Evolutionary conservation across 768 basidiomycete genomes (phyloP).

Genomic region (Mycena belliarum): DNA sequence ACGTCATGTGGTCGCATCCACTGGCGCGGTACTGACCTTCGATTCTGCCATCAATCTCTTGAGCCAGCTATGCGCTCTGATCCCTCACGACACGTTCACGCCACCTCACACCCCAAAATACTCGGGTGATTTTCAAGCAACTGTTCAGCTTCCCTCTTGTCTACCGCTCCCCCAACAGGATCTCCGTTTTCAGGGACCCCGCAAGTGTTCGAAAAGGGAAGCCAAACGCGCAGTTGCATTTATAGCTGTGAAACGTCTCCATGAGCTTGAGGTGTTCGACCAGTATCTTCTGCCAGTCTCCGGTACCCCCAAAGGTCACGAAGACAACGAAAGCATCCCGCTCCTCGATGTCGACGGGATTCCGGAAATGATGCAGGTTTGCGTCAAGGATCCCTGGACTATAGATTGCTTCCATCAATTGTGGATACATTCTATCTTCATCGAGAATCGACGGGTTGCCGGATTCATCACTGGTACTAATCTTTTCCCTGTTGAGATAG

Average conservation of each 20-base stretch:
- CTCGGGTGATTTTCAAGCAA: slow-evolving; percentile 55
- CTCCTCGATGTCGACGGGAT: slow-evolving; percentile 46
- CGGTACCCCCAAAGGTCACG: slow-evolving; percentile 47
- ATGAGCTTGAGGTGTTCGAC: slow-evolving; percentile 75
- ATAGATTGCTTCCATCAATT: slow-evolving; percentile 43
- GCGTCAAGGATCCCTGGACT: slow-evolving; percentile 69
- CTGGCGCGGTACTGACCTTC: slow-evolving; percentile 80
- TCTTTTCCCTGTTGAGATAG: slow-evolving; percentile 50
- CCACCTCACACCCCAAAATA: slow-evolving; percentile 60
- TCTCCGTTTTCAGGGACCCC: slow-evolving; percentile 61
- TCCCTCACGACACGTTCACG: slow-evolving; percentile 73
- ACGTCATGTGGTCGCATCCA: slow-evolving; percentile 68
- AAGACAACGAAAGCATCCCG: slow-evolving; percentile 53
- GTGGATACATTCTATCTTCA: slow-evolving; percentile 63
- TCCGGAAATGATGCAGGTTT: slow-evolving; percentile 57
- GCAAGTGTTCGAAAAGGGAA: slow-evolving; percentile 68
- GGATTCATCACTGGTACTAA: slow-evolving; percentile 70
- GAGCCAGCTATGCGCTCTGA: slow-evolving; percentile 74
- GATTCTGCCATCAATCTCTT: slow-evolving; percentile 72
- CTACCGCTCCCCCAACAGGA: slow-evolving; percentile 59
- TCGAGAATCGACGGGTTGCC: slow-evolving; percentile 51
- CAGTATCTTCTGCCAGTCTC: slow-evolving; percentile 79
- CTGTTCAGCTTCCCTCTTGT: slow-evolving; percentile 65
- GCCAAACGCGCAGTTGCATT: slow-evolving; percentile 86
- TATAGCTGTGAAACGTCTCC: slow-evolving; percentile 68